Evolutionary conservation across 208 protist genomes (phyloP), one percentile per base, ranked within the genome.

Genomic region (Strigomonas culicis): DNA sequence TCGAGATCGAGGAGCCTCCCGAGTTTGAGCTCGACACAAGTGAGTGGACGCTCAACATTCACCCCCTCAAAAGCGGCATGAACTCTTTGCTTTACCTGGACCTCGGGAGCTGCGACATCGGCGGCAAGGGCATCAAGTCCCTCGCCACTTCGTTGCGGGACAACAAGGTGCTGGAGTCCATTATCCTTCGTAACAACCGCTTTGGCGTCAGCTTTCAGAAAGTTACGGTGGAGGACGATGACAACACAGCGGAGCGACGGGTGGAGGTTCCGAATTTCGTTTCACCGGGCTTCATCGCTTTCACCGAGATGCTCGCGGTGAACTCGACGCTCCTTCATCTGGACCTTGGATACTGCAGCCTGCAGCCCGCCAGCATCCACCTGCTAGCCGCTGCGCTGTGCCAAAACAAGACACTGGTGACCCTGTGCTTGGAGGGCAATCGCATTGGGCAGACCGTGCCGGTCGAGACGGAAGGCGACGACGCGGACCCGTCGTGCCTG

Each of bases 381-480:
- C 21, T 56, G 41, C 57, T 95, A 24, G 68, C 82, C 15, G 51
- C 60, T 6, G 72, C 70, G 15, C 63, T 95, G 15, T 34, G 21
- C 21, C 47, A 66, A 3, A 95, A 93, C 73, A 56, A 31, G 0
- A 74, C 66, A 1, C 49, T 95, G 24, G 58, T 30, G 22, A 77
- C 67, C 1, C 72, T 95, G 11, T 67, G 68, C 10, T 62, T 95
- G 1, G 84, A 91, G 46, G 84, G 89, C n/a, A 95, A 93, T 50
- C 64, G 74, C 17, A 63, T 93, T 22, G 78, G 75, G 0, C 59
- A 49, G 41, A 66, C 50, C 62, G 75, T 56, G 22, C 39, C 44
- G 19, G 51, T 55, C 19, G 19, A 8, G 7, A 4, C 15, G 24
- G 80, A 60, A 2, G 30, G 73, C 0, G 61, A 57, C 32, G 65